Evolutionary conservation across 441 rosid species (phyloP).

Genomic region (Francoa sonchifolia): DNA sequence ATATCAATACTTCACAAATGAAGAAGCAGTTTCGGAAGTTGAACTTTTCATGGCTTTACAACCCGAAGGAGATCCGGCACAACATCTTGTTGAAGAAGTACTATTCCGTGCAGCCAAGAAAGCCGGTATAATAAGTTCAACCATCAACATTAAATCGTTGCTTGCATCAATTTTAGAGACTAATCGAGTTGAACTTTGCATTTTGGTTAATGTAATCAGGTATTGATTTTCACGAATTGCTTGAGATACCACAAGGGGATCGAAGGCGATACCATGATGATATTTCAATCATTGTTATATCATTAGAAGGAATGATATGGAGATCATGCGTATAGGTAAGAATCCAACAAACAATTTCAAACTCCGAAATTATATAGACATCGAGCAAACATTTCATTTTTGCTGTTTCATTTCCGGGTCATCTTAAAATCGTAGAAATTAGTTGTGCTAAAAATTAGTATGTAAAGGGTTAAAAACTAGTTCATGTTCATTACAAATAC

Average conservation of each 20-base stretch:
- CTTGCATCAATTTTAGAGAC: background rate
- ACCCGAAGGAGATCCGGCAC: constrained; percentile 98
- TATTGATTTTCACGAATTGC: constrained; percentile 82
- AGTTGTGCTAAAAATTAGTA: too few species aligned
- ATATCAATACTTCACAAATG: constrained; percentile 80
- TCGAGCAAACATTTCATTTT: constrained; percentile 17
- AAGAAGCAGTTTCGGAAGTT: constrained; percentile 78
- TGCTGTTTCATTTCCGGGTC: too few species aligned
- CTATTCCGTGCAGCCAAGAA: constrained; percentile 88
- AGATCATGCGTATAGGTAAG: constrained; percentile 75
- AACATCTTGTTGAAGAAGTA: constrained; percentile 78
- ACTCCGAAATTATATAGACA: constrained; percentile 15
- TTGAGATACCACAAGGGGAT: constrained; percentile 93
- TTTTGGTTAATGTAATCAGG: constrained; percentile 48
- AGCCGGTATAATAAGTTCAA: constrained; percentile 84
- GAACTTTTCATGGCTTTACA: constrained; percentile 61
- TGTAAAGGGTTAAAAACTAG: too few species aligned
- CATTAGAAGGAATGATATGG: constrained; percentile 96
- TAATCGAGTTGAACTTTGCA: constrained; percentile 1
- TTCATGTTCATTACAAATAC: too few species aligned
- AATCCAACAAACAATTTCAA: too few species aligned
- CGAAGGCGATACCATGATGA: constrained; percentile 89
- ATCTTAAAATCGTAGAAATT: too few species aligned
- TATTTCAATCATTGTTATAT: constrained; percentile 73
- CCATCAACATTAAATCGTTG: background rate